phyloP scores from a whole-genome alignment of 371 early-diverging fungal genomes.

The Choanephora cucurbitarum region DNA sequence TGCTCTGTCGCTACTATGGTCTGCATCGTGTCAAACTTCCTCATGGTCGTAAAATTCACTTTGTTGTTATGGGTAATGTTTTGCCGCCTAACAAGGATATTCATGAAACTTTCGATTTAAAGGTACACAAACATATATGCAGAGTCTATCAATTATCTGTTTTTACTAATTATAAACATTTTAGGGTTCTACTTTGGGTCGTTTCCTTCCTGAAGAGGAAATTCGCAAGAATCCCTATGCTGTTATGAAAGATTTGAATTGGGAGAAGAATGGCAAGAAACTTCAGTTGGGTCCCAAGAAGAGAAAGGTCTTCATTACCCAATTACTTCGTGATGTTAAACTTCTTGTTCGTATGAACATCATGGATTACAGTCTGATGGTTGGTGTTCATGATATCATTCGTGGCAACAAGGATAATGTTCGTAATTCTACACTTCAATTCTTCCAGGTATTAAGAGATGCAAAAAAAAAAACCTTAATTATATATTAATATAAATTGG shows the following conservation, averaged over 20 bases:
- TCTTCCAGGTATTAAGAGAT: constrained; percentile 40
- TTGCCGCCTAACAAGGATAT: constrained; percentile 95
- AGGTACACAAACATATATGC: constrained; percentile 44
- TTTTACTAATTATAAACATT: constrained; percentile 32
- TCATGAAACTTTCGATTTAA: constrained; percentile 90
- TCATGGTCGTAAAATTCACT: constrained; percentile 89
- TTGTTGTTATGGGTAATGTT: constrained; percentile 96
- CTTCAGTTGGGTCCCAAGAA: constrained; percentile 84
- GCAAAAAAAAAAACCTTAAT: background rate
- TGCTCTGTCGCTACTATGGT: constrained; percentile 93
- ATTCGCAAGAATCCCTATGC: constrained; percentile 74
- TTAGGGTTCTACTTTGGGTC: constrained; percentile 75
- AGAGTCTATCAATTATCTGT: background rate
- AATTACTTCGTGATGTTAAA: constrained; percentile 82
- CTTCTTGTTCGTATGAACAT: constrained; percentile 81
- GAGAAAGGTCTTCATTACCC: constrained; percentile 73
- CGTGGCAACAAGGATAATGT: constrained; percentile 85
- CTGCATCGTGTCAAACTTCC: constrained; percentile 95
- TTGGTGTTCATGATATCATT: constrained; percentile 84
- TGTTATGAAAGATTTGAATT: constrained; percentile 93
- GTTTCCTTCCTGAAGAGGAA: constrained; percentile 74
- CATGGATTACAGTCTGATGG: constrained; percentile 86
- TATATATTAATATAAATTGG: too few species aligned
- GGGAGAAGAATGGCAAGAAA: constrained; percentile 73
- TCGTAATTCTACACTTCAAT: constrained; percentile 80